Evolutionary conservation across 1,284 basidiomycete genomes (phyloP), one percentile per base, ranked within the genome.

Genomic region (Afroboletus lepidellus): DNA sequence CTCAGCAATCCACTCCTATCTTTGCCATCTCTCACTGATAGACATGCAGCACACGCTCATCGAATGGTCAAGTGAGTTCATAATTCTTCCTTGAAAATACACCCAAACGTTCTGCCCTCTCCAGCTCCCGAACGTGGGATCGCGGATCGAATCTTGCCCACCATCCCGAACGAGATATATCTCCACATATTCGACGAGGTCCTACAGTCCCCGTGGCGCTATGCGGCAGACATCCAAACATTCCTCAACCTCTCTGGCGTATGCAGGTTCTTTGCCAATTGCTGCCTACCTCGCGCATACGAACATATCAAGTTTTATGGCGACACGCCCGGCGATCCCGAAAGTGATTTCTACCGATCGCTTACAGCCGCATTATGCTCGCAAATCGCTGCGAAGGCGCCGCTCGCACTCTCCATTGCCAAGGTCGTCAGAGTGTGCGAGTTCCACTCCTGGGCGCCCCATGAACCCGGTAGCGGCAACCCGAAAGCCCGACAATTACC

Each of bases 261-360:
- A 29, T 79, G 77, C 57, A 70, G 70, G 29, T 71, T 76, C 58
- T 78, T 79, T 51, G 69, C 67, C 46, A 64, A 67, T 16, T 29
- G 68, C 1, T 62, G 67, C n/a, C 59, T 75, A 11, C 70, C 74
- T 0, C 70, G 69, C 29, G 58, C 74, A 11, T 77, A 73, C 53
- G 61, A 68, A 29, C 56, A 55, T 8, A 12, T 76, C 9, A 46
- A 54, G 21, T 66, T 75, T 37, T 57, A 53, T 5, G 65, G 68
- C 2, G 2, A 41, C 8, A 11, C 24, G 0, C 6, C 3, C 7
- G 21, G 41, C 8, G 23, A 52, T 15, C n/a, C 24, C 3, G 12
- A 37, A 5, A 5, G 9, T 9, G 2, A 5, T 3, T 45, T 24
- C 29, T 41, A 23, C 15, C 2, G n/a, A 5, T 46, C 46, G 5